These are phyloP conservation scores for Striga asiatica DNA, from an alignment of 257 asterid genomes.

Conservation along the genomic window DNA sequence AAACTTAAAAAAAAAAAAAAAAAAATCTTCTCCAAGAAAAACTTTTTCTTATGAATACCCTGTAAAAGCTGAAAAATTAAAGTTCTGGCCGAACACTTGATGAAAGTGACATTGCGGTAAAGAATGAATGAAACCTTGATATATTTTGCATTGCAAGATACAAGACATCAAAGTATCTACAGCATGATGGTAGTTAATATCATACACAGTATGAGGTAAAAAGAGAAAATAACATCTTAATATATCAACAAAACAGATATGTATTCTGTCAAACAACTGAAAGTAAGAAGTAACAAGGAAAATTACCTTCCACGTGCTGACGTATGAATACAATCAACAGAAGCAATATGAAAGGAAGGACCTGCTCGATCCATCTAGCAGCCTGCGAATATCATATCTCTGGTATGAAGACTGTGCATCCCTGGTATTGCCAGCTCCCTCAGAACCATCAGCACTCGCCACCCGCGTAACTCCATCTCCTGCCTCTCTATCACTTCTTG, in stretches of 20 bases:
- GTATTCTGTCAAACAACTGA: not conserved
- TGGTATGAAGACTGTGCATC: conserved; percentile 71
- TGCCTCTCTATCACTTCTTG: conserved; percentile 31
- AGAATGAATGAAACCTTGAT: not conserved
- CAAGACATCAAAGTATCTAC: not conserved
- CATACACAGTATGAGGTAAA: not conserved
- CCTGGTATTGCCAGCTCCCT: conserved; percentile 43
- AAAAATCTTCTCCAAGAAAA: not conserved
- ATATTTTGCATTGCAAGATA: not conserved
- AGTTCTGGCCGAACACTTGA: not conserved
- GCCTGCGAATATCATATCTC: conserved; percentile 83
- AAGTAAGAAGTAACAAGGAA: not conserved
- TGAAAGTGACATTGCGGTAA: not conserved
- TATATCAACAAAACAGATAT: not conserved
- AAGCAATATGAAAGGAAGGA: conserved; percentile 74
- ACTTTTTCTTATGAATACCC: not conserved
- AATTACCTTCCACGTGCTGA: conserved; percentile 70
- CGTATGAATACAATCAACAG: conserved; percentile 76
- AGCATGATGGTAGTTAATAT: not conserved
- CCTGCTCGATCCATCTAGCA: conserved; percentile 84
- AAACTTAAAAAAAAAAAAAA: not conserved
- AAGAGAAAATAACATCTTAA: not conserved
- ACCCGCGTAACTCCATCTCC: conserved; percentile 29
- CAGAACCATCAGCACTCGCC: conserved; percentile 27
- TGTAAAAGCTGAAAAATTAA: not conserved